A percentile compares a stretch with the other conserved stretches of the same genome.
Conservation (phyloP, 108 stramenopile species). For the Cyclotella kingstonii region DNA sequence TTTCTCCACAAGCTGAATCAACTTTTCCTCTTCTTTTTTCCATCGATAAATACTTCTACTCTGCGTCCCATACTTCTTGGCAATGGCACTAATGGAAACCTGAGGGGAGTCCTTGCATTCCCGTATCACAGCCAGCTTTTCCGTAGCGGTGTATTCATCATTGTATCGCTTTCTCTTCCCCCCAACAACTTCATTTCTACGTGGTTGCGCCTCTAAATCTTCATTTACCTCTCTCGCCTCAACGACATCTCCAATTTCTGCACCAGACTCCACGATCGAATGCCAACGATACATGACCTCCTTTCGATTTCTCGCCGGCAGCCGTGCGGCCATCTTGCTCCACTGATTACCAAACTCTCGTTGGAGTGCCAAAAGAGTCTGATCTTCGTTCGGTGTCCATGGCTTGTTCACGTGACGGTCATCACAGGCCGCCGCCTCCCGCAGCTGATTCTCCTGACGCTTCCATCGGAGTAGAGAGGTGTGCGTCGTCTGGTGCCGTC, state of each 20-base stretch:
- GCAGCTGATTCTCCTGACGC: conserved; percentile 6
- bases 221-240: too few species aligned
- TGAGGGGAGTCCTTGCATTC: conserved; percentile 1
- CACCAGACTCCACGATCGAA: too few species aligned
- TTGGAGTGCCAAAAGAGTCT: conserved; percentile 2
- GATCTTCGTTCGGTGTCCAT: too few species aligned
- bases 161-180: conserved; percentile 3
- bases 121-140: conserved; percentile 7
- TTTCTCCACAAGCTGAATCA: conserved; percentile 15
- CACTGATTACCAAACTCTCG: neutral
- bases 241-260: too few species aligned
- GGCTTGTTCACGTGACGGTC: too few species aligned
- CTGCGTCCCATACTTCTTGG: conserved; percentile 9
- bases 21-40: conserved; percentile 29
- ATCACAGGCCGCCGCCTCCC: too few species aligned
- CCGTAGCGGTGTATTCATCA: conserved; percentile 18
- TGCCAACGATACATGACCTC: too few species aligned
- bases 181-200: too few species aligned
- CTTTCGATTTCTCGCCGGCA: neutral
- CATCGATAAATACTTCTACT: conserved; percentile 29
- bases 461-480: conserved; percentile 29
- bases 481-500: conserved; percentile 8
- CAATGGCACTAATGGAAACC: neutral
- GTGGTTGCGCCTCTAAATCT: too few species aligned
- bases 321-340: neutral